phyloP scores from a whole-genome alignment of 78 protist genomes.

The Dictyostelium brefeldianum region DNA sequence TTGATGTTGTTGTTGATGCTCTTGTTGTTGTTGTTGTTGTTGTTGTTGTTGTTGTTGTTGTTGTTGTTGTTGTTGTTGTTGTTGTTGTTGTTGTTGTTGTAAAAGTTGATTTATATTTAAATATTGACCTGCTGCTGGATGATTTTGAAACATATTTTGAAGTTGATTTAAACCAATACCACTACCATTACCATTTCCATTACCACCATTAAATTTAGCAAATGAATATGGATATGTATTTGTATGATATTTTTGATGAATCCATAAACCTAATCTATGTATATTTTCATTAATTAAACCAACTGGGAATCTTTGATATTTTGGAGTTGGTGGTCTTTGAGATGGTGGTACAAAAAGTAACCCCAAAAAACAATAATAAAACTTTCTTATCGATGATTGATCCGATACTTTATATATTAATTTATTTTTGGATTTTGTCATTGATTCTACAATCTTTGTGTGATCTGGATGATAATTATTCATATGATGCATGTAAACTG shows the following conservation, averaged over 20 bases:
- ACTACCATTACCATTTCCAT: background rate
- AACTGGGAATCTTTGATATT: conserved; percentile 72
- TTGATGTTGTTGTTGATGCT: background rate
- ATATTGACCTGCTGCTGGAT: background rate
- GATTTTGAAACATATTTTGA: conserved; percentile 15
- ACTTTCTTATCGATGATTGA: conserved; percentile 74
- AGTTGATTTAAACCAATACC: background rate
- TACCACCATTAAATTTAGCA: background rate
- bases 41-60: background rate
- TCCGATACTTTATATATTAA: conserved; percentile 55
- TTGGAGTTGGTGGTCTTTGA: conserved; percentile 71
- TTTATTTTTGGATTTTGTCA: conserved; percentile 34
- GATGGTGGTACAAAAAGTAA: conserved; percentile 51
- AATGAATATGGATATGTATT: background rate
- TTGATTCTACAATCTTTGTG: conserved; percentile 66
- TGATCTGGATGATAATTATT: conserved; percentile 58
- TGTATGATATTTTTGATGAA: conserved; percentile 18
- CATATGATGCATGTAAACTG: conserved; percentile 72
- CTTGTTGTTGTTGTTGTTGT: background rate
- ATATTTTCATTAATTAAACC: conserved; percentile 65
- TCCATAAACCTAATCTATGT: conserved; percentile 48
- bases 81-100: conserved; percentile 16
- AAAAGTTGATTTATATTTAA: conserved; percentile 7
- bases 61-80: background rate
- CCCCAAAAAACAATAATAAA: conserved; percentile 75